Evolutionary conservation across 2,329 filamentous ascomycete genomes (phyloP).

Genomic region (Berkeleyomyces basicola): DNA sequence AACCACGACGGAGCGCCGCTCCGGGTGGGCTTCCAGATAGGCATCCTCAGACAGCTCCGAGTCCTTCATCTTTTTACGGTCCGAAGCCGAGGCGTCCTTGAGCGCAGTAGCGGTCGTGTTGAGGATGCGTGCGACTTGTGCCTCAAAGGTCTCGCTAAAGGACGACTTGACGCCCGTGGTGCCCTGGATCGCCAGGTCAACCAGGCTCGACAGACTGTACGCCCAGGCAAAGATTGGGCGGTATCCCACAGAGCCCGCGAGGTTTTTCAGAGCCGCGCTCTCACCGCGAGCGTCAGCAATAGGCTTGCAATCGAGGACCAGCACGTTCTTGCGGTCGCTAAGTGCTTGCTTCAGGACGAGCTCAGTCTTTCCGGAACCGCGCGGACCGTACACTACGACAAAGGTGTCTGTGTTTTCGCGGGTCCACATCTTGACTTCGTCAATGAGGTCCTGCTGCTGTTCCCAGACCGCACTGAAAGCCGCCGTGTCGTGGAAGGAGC

Average conservation of each 20-base stretch:
- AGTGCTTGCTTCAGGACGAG: constrained; percentile 74
- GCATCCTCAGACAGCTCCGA: constrained; percentile 61
- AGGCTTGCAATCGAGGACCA: constrained; percentile 83
- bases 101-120: constrained; percentile 68
- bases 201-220: constrained; percentile 81
- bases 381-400: constrained; percentile 81
- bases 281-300: constrained; percentile 86
- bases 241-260: constrained; percentile 75
- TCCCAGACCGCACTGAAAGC: constrained; percentile 74
- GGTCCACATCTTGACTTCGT: constrained; percentile 69
- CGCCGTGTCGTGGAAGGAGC: constrained; percentile 43
- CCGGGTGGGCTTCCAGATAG: constrained; percentile 78
- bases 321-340: constrained; percentile 55
- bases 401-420: constrained; percentile 83
- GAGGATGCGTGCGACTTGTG: constrained; percentile 76
- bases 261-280: constrained; percentile 62
- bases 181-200: constrained; percentile 83
- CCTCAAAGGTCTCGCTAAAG: constrained; percentile 83
- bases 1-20: constrained; percentile 65
- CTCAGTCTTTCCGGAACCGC: constrained; percentile 81
- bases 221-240: constrained; percentile 90
- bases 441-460: constrained; percentile 65
- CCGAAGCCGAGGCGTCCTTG: constrained; percentile 45
- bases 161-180: constrained; percentile 89
- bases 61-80: constrained; percentile 54